phyloP scores from a whole-genome alignment of 2,329 filamentous ascomycete species.

The Aspergillus sojae region DNA sequence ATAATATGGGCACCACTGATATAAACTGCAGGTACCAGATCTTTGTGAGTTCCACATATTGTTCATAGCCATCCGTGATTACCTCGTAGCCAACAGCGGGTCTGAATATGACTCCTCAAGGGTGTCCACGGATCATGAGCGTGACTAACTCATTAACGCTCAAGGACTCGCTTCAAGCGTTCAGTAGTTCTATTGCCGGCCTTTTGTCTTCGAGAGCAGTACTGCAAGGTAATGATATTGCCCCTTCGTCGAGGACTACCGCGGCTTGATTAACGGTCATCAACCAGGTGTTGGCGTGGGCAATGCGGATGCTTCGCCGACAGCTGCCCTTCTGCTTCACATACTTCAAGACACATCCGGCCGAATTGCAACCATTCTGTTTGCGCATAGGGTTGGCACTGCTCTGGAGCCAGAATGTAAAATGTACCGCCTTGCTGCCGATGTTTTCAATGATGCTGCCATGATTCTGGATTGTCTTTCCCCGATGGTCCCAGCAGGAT shows the following conservation, averaged over 20 bases:
- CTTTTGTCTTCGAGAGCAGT: constrained; percentile 81
- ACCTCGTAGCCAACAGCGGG: background rate
- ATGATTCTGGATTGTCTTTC: constrained; percentile 85
- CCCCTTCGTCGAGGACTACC: background rate
- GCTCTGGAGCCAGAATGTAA: constrained; percentile 90
- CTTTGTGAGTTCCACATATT: constrained; percentile 55
- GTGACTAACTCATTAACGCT: background rate
- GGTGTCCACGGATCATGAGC: background rate
- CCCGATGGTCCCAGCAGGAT: constrained; percentile 66
- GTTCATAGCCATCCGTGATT: background rate
- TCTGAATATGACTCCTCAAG: background rate
- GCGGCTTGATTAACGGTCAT: constrained; percentile 1
- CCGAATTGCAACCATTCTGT: constrained; percentile 80
- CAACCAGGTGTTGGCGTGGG: constrained; percentile 76
- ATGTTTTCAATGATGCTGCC: constrained; percentile 84
- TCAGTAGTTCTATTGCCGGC: constrained; percentile 46
- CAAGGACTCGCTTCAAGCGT: constrained; percentile 47
- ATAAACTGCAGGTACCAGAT: constrained; percentile 62
- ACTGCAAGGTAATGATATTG: constrained; percentile 61
- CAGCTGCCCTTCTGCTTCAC: constrained; percentile 77
- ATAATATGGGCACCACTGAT: constrained; percentile 15
- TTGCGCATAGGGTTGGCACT: constrained; percentile 79
- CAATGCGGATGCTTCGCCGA: constrained; percentile 76
- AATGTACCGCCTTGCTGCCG: constrained; percentile 81
- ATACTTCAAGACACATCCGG: constrained; percentile 82